A percentile compares a stretch with the other conserved stretches of the same genome.
Evolutionary conservation across 129 eudicot genomes (phyloP).

Genomic region (Lonicera japonica): DNA sequence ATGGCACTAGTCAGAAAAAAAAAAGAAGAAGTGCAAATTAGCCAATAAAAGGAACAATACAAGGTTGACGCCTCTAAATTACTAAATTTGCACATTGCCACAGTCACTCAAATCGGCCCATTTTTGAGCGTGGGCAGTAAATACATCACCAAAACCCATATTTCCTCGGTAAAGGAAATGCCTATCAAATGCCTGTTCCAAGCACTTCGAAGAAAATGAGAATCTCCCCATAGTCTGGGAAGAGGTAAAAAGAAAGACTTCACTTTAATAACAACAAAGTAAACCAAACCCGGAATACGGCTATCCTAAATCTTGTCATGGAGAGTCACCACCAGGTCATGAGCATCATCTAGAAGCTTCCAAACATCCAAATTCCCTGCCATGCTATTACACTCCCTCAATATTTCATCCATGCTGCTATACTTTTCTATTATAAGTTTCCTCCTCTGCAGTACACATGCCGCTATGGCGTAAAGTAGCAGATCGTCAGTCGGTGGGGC

Average conservation of each 20-base stretch:
- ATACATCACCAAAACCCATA: background rate
- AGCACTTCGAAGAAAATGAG: background rate
- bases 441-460: constrained; percentile 67
- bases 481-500: constrained; percentile 86
- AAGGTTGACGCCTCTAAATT: background rate
- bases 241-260: background rate
- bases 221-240: background rate
- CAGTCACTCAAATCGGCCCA: background rate
- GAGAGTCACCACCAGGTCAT: constrained; percentile 72
- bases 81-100: background rate
- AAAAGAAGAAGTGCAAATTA: too few species aligned
- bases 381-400: constrained; percentile 82
- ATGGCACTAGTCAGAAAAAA: too few species aligned
- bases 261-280: too few species aligned
- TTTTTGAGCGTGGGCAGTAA: background rate
- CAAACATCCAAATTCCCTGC: constrained; percentile 81
- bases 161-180: background rate
- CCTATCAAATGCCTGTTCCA: background rate
- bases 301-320: constrained; percentile 62
- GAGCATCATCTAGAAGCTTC: constrained; percentile 85
- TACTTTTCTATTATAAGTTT: constrained; percentile 68
- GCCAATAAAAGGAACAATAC: background rate
- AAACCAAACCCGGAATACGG: background rate
- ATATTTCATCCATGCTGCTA: constrained; percentile 81
- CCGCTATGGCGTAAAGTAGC: constrained; percentile 69